Evolutionary conservation across 495 filamentous ascomycete species (phyloP).

Genomic region (Talaromyces adpressus): DNA sequence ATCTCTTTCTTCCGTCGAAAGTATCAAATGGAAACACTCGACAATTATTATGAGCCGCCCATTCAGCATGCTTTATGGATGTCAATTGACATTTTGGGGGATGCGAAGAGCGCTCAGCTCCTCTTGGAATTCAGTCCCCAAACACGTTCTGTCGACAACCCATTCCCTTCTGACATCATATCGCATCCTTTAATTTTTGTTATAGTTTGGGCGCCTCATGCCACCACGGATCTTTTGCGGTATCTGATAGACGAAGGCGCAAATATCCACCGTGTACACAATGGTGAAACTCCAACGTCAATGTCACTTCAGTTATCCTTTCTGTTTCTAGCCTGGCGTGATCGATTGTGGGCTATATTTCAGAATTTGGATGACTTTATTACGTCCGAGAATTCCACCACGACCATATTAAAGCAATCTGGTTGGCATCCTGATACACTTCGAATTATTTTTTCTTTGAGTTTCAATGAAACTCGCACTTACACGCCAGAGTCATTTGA

Average conservation of each 20-base stretch:
- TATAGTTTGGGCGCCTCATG: neutral
- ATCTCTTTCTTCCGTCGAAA: neutral
- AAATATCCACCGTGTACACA: neutral
- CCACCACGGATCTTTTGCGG: neutral
- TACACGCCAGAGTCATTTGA: neutral
- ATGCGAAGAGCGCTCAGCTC: neutral
- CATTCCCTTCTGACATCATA: neutral
- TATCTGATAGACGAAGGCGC: neutral
- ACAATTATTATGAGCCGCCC: neutral
- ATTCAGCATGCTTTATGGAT: neutral
- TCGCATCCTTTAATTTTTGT: neutral
- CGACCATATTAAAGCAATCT: neutral
- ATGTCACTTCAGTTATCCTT: neutral
- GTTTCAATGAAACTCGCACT: neutral
- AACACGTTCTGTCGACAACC: neutral
- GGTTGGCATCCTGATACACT: neutral
- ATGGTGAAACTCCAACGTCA: constrained; percentile 1
- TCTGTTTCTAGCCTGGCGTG: neutral
- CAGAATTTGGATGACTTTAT: neutral
- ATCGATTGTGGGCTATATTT: too few relatives aligned
- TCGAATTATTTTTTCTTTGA: neutral
- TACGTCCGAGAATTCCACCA: neutral
- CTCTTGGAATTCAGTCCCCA: neutral
- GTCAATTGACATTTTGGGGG: too few relatives aligned
- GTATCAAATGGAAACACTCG: neutral